Conservation (phyloP, 2,329 filamentous ascomycete species). For the Fusarium napiforme region DNA sequence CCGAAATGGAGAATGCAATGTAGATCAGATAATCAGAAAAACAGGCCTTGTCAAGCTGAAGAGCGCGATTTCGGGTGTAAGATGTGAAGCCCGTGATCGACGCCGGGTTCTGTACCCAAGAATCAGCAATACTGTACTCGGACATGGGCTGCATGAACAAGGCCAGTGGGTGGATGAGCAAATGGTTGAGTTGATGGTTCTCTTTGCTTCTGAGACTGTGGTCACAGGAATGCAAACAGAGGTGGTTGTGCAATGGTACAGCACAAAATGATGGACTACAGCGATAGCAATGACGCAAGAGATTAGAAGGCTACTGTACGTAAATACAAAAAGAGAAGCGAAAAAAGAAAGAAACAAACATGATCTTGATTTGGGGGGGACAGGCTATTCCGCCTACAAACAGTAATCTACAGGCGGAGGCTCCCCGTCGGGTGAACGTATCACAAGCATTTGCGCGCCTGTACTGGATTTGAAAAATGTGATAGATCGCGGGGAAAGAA, state of each 20-base stretch:
- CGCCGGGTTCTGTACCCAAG: background rate
- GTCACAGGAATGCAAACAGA: constrained; percentile 12
- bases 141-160: background rate
- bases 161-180: background rate
- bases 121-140: background rate
- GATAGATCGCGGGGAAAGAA: constrained; percentile 33
- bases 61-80: background rate
- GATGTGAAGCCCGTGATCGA: background rate
- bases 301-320: background rate
- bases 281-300: constrained; percentile 10
- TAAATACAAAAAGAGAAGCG: background rate
- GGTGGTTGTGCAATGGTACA: background rate
- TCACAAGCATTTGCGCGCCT: background rate
- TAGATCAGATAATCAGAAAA: background rate
- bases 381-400: background rate
- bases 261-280: background rate
- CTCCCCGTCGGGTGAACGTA: background rate
- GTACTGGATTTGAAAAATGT: constrained; percentile 19
- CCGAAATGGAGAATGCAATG: background rate
- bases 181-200: background rate
- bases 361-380: background rate
- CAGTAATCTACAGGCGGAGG: background rate
- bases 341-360: constrained; percentile 1
- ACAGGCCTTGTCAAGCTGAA: constrained; percentile 1
- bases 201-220: background rate